Percentiles rank a stretch among this genome's conserved stretches.
Conservation (phyloP, 2,329 filamentous ascomycete genomes). For the Ophiostoma perfectum region DNA sequence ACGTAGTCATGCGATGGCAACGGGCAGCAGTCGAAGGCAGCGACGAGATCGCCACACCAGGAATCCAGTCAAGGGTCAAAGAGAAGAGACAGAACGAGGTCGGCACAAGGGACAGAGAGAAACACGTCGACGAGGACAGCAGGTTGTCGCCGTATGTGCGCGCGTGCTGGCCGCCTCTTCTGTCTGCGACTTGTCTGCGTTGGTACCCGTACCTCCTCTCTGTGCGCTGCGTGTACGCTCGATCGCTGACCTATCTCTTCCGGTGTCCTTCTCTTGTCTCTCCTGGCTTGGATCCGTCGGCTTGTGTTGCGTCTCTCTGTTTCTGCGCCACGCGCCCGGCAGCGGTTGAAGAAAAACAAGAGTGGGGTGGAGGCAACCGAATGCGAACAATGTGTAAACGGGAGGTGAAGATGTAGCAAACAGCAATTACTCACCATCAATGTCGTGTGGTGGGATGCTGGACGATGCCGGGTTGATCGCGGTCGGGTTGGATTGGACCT, state of each 20-base stretch:
- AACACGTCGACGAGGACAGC: conserved; percentile 9
- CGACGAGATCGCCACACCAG: not conserved
- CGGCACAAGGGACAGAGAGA: not conserved
- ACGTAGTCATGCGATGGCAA: not conserved
- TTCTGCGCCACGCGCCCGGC: conserved; percentile 18
- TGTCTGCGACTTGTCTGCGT: not conserved
- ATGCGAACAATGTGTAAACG: not conserved
- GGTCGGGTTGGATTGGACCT: not conserved
- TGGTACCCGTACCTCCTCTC: not conserved
- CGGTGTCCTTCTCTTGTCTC: not conserved
- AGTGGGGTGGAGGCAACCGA: conserved; percentile 3
- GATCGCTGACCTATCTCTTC: not conserved
- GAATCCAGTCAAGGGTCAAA: not conserved
- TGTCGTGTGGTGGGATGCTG: not conserved
- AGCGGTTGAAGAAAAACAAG: not conserved
- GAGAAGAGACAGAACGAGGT: not conserved
- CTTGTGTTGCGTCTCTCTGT: conserved; percentile 5
- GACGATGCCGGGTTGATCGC: not conserved
- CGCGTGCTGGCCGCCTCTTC: not conserved
- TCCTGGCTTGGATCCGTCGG: not conserved
- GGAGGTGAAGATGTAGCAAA: not conserved
- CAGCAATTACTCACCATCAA: conserved; percentile 8
- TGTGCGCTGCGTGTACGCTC: not conserved
- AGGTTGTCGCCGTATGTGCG: conserved; percentile 12
- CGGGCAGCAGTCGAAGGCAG: not conserved